A percentile compares a stretch with the other conserved stretches of the same genome.
Conservation (phyloP, 352 stramenopile species). For the Phytopythium montanum region DNA sequence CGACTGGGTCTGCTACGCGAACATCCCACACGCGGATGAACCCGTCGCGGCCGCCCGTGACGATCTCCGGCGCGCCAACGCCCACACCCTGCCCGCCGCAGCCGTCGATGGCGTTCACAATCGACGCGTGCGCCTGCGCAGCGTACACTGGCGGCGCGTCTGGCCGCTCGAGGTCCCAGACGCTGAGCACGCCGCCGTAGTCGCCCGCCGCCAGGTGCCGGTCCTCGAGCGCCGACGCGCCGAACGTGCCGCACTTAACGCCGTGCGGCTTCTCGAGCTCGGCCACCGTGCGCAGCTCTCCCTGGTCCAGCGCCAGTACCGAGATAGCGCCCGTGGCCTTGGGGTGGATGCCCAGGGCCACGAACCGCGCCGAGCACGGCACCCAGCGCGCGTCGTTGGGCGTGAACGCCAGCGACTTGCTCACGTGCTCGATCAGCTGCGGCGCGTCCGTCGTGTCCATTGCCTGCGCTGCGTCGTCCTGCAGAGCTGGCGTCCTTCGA, state of each 20-base stretch:
- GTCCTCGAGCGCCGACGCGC: conserved; percentile 87
- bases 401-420: conserved; percentile 91
- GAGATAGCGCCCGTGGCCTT: conserved; percentile 91
- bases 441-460: conserved; percentile 96
- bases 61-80: conserved; percentile 92
- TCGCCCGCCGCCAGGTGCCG: conserved; percentile 85
- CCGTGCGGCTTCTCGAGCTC: conserved; percentile 85
- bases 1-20: conserved; percentile 87
- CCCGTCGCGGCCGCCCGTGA: conserved; percentile 92
- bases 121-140: conserved; percentile 88
- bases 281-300: conserved; percentile 64
- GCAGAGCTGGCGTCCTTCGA: too few relatives aligned
- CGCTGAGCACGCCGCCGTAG: conserved; percentile 70
- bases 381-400: conserved; percentile 95
- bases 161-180: conserved; percentile 85
- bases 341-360: conserved; percentile 91
- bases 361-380: conserved; percentile 92
- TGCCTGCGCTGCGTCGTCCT: conserved; percentile 1
- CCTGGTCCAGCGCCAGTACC: conserved; percentile 90
- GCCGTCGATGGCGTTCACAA: conserved; percentile 96
- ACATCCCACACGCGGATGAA: conserved; percentile 96
- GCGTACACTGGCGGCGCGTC: conserved; percentile 80
- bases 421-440: conserved; percentile 97
- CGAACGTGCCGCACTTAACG: conserved; percentile 97
- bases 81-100: conserved; percentile 89